Base-by-base conservation (phyloP, 225 moss, liverwort and hornwort species). In the Anthoceros angustus region DNA sequence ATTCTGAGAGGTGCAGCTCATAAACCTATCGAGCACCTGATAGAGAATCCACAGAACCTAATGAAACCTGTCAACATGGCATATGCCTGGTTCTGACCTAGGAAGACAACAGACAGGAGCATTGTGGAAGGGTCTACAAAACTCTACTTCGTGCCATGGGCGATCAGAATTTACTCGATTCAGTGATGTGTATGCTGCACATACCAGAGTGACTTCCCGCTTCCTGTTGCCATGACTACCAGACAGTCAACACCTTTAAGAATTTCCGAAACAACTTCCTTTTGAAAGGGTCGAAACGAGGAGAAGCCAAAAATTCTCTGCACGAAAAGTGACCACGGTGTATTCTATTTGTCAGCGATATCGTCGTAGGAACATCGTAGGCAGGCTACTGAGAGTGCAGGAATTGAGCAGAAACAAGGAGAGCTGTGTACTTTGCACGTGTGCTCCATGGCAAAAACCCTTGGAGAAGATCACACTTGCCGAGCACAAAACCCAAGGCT, bases 141-240 rank as follows among this genome's bases (percentile, higher is more conserved):
- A 12, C 41, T 8, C 25, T 32, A 66, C 20, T 12, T 20, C 1
- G 32, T 66, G 26, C 65, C 18, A 24, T 8, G 7, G 65, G 40
- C 39, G 3, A 41, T 10, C 20, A 3, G 25, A 24, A 24, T 38
- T 25, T 8, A 63, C 55, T 60, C 23, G 6, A 60, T 42, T 16
- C 41, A 63, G 16, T 18, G n/a, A 32, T 20, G 4, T n/a, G 43
- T 9, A 21, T n/a, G 16, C 25, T 21, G 16, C 8, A 62, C 43
- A 63, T 79, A 93, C 81, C 87, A 94, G 60, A 90, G 80, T 45
- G 90, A 90, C 70, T 94, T 90, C 39, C 90, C 90, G 66, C 90
- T 86, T 50, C 90, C 87, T 12, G 90, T 94, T 16, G 93, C 93
- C 93, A 94, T 90, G 40, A 90, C 86, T 41, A 94, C 90, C 78